phyloP scores from a whole-genome alignment of 495 filamentous ascomycete species.

The Usnea hakonensis region DNA sequence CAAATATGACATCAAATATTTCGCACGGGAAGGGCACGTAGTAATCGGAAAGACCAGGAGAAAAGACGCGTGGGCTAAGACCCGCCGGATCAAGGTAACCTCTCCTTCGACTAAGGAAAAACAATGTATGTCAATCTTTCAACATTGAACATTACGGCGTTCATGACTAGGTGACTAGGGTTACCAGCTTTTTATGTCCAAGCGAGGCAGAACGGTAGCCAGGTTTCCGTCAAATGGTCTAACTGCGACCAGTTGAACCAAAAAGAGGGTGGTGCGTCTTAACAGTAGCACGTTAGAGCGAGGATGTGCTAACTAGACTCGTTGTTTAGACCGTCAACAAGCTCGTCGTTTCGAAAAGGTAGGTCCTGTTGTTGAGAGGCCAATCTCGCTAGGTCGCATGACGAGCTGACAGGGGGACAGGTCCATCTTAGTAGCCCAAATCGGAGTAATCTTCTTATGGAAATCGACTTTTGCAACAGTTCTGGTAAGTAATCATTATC shows the following conservation, averaged over 20 bases:
- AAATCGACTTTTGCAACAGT: background rate
- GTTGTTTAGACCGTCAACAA: too few relatives aligned
- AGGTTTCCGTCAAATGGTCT: background rate
- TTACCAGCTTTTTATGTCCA: conserved; percentile 1
- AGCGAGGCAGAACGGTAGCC: background rate
- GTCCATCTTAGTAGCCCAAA: background rate
- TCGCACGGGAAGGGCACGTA: background rate
- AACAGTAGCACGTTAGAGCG: too few relatives aligned
- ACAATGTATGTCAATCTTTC: background rate
- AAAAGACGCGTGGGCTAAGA: background rate
- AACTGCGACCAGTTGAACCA: background rate
- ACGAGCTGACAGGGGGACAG: background rate
- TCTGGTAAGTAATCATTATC: background rate
- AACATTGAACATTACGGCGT: background rate
- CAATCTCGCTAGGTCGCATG: too few relatives aligned
- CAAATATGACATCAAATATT: background rate
- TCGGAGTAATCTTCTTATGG: background rate
- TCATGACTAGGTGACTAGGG: background rate
- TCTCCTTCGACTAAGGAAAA: background rate
- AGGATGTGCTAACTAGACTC: too few relatives aligned
- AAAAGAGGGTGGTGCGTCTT: background rate
- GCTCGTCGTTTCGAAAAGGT: too few relatives aligned
- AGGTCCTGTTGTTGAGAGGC: too few relatives aligned
- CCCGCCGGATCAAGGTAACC: background rate
- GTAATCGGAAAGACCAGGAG: background rate